These are phyloP conservation scores for Podospora bellae-mahoneyi DNA, from an alignment of 495 filamentous ascomycete species.

Conservation along the genomic window DNA sequence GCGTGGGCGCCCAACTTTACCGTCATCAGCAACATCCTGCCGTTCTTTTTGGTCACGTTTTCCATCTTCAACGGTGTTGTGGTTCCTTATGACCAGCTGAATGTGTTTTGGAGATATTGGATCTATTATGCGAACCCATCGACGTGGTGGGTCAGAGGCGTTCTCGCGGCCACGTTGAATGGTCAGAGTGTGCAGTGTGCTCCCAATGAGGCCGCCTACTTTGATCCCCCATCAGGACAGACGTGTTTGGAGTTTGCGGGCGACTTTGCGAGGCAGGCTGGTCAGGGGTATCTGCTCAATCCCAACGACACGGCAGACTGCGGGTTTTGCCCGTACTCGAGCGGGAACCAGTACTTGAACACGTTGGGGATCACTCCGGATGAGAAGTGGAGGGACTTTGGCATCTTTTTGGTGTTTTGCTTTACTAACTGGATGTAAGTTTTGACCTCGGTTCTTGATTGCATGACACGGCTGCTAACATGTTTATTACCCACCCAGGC, in stretches of 20 bases:
- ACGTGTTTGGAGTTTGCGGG: conserved; percentile 61
- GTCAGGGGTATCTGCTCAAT: conserved; percentile 58
- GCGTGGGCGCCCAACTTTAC: conserved; percentile 78
- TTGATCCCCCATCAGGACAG: conserved; percentile 59
- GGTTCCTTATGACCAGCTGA: conserved; percentile 55
- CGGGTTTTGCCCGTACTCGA: conserved; percentile 69
- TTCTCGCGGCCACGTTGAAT: conserved; percentile 60
- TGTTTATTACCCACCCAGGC: conserved; percentile 18
- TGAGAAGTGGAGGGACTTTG: conserved; percentile 69
- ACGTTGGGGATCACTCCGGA: conserved; percentile 62
- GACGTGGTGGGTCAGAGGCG: conserved; percentile 71
- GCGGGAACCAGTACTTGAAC: conserved; percentile 63
- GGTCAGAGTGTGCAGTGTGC: conserved; percentile 56
- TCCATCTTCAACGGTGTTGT: conserved; percentile 73
- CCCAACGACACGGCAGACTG: conserved; percentile 56
- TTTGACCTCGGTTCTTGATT: not conserved
- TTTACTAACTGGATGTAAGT: conserved; percentile 65
- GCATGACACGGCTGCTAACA: not conserved
- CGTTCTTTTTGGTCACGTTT: conserved; percentile 80
- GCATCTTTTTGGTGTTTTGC: conserved; percentile 73
- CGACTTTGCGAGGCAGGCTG: conserved; percentile 47
- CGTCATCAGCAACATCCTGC: conserved; percentile 68
- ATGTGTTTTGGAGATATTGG: conserved; percentile 78
- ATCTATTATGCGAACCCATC: conserved; percentile 65
- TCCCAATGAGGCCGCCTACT: conserved; percentile 58